A percentile compares a stretch with the other conserved stretches of the same genome.
phyloP scores from a whole-genome alignment of 2,329 filamentous ascomycete species.

The Pseudogymnoascus sp. region DNA sequence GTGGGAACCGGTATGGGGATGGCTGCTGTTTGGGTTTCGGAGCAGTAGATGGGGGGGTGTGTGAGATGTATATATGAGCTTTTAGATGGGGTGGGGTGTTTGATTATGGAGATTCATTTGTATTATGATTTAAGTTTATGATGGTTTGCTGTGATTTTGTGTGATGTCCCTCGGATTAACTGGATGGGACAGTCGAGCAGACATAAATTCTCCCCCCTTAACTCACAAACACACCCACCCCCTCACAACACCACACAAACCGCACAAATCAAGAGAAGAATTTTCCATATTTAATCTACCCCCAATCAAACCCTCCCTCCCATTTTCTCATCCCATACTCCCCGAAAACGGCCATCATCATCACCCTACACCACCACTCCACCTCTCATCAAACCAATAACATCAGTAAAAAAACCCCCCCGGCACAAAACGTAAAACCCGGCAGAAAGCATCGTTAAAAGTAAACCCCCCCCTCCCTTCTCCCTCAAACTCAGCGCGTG shows the following conservation, averaged over 20 bases:
- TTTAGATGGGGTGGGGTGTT: background rate
- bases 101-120: background rate
- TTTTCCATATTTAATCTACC: background rate
- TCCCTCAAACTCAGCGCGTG: background rate
- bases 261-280: background rate
- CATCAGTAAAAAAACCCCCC: background rate
- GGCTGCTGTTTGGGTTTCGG: conserved; percentile 92
- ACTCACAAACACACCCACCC: too few species aligned
- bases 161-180: background rate
- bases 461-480: background rate
- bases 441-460: background rate
- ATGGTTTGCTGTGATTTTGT: background rate
- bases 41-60: conserved; percentile 43
- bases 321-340: background rate
- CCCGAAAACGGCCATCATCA: too few species aligned
- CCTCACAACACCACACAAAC: background rate
- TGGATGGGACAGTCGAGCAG: too few species aligned
- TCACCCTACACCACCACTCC: background rate
- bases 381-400: too few species aligned
- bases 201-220: too few species aligned
- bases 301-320: background rate
- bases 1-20: conserved; percentile 96
- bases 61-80: background rate
- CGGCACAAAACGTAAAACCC: background rate
- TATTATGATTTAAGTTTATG: background rate